Evolutionary conservation across 2,329 filamentous ascomycete genomes (phyloP), one percentile per base, ranked within the genome.

Genomic region (Pseudogymnoascus sp.): DNA sequence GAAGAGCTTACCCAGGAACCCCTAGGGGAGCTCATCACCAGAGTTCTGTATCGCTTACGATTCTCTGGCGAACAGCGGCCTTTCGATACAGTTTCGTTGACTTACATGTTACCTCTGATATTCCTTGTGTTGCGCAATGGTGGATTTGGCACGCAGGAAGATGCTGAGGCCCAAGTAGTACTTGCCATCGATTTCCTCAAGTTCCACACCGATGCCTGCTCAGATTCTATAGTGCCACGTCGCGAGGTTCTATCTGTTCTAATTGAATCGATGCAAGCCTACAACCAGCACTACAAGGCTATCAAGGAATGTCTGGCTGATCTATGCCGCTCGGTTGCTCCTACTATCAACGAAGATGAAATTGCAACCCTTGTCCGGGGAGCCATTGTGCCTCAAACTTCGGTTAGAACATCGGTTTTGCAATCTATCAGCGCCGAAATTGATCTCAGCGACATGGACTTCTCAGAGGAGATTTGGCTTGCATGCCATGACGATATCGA

Each of bases 1-100:
- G 81, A 87, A 9, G 84, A 89, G 60, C 81, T 93, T 63, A 83
- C 87, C 65, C 81, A 89, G 65, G 94, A 97, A 71, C 84, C 89
- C n/a, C 79, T 97, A 7, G 90, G 91, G 62, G 86, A 88, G 63
- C 83, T 97, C 10, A 82, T 96, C 10, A 97, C 93, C 2, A 85
- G 94, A 73, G 86, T 97, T 1, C 79, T 99, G 4, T 97, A 97
- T 74, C 88, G 93, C 58, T 79, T 99, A 61, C 88, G 92, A 13
- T 96, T 96, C 73, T 84, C 92, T 38, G 89, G 90, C 60, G 94
- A 97, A 73, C 93, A 97, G 73, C 85, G 92, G n/a, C 92, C 93
- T 0, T 92, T 99, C 68, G 94, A 99, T 72, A 81, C 85, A 2
- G 88, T 94, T 3, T 93, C 93, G 0, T 79, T 97, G 25, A 91